These are phyloP conservation scores for Chlorella sp. DNA, from an alignment of 139 green algal species.

Conservation along the genomic window DNA sequence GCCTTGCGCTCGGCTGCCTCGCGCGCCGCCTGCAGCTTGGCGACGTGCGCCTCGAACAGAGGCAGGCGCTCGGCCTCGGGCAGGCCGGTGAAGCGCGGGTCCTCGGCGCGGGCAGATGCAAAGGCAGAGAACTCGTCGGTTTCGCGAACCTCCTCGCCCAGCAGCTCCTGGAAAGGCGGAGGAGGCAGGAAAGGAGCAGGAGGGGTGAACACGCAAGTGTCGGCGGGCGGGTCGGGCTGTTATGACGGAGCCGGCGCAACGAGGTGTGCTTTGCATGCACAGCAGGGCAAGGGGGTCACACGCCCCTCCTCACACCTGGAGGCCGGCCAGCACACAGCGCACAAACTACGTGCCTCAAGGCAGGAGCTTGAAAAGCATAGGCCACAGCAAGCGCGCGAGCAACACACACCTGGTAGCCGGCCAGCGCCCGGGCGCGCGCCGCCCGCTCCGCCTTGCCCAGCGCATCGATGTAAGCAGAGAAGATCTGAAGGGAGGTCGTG, in stretches of 20 bases:
- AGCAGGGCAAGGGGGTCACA: no score
- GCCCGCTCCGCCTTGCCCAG: conserved; percentile 38
- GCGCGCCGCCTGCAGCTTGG: neutral
- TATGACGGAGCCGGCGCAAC: no score
- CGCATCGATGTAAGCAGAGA: conserved; percentile 48
- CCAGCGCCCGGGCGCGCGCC: neutral
- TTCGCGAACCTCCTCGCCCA: conserved; percentile 1
- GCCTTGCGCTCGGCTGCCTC: conserved; percentile 1
- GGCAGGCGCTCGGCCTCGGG: conserved; percentile 9
- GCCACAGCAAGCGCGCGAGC: neutral
- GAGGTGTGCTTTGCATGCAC: no score
- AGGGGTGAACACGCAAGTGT: neutral
- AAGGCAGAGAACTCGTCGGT: conserved; percentile 12
- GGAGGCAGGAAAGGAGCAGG: neutral
- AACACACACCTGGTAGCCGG: conserved; percentile 2
- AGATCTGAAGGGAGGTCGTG: conserved; percentile 28
- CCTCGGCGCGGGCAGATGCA: conserved; percentile 3
- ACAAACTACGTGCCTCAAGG: no score
- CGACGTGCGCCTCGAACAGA: conserved; percentile 31
- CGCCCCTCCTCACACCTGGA: no score
- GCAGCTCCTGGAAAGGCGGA: conserved; percentile 41
- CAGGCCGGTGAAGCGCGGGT: conserved; percentile 26
- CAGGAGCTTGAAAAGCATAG: neutral
- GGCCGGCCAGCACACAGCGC: no score
- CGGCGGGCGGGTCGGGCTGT: neutral